Evolutionary conservation across 2,329 filamentous ascomycete species (phyloP), one percentile per base, ranked within the genome.

Genomic region (Waltergamsia citrina): DNA sequence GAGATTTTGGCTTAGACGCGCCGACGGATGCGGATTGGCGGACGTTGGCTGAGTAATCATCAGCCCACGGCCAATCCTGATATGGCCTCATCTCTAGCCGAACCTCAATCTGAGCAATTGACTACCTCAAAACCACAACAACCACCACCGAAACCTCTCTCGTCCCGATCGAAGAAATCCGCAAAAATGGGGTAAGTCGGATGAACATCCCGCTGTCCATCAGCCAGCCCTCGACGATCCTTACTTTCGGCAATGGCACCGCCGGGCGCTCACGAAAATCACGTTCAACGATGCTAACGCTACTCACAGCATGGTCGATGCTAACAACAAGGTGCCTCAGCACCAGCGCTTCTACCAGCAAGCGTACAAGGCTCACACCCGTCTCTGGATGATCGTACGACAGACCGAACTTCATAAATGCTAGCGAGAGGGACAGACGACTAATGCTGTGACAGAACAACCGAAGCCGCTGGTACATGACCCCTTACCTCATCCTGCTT

Each of bases 331-430:
- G 52, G 83, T 88, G 51, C 81, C 81, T 37, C 51, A 81, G 55
- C 71, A 81, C 65, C 84, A 90, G 71, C 70, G 74, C 53, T 62
- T 74, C 48, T 86, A 85, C 69, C 83, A 87, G 67, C 65, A 71
- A 45, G 78, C 84, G 48, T 82, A 82, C 60, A 75, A 73, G 51
- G 61, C 66, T 43, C 74, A 79, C 58, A 66, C 77, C 46, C 77
- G 84, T 51, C 61, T 85, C 57, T 88, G 84, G 83, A 67, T 74
- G 61, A 86, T 87, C 63, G 83, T 88, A 71, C 57, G 80, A 37
- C 20, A 34, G 37, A 37, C 10, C 18, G 6, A 27, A n/a, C 18
- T 11, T 22, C 18, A 9, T n/a, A 23, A 7, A 21, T 20, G 14
- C 29, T 25, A 18, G 11, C 33, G 22, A 17, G 71, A 57, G 80